phyloP scores from a whole-genome alignment of 345 rosid genomes.

The Combretum micranthum region DNA sequence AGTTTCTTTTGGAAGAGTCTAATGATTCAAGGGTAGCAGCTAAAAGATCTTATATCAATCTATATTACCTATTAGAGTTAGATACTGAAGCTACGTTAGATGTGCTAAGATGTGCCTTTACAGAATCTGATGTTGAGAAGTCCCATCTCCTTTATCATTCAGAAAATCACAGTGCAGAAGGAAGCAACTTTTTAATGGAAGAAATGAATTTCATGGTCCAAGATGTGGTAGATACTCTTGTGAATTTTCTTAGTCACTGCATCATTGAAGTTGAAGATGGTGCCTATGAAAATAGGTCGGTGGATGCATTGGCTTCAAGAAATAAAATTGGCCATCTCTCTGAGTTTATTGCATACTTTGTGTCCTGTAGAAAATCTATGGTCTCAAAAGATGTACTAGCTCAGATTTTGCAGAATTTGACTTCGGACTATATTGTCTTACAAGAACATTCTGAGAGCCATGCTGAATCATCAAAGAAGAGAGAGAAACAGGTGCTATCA shows the following conservation, averaged over 20 bases:
- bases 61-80: conserved; percentile 72
- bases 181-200: conserved; percentile 25
- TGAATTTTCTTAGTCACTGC: conserved; percentile 43
- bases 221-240: conserved; percentile 55
- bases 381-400: conserved; percentile 54
- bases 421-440: conserved; percentile 34
- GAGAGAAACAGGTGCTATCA: conserved; percentile 73
- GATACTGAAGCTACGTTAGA: conserved; percentile 94
- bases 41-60: conserved; percentile 47
- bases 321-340: conserved; percentile 50
- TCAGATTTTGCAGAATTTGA: conserved; percentile 62
- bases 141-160: conserved; percentile 31
- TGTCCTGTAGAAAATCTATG: conserved; percentile 49
- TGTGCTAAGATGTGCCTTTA: conserved; percentile 76
- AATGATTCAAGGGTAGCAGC: conserved; percentile 31
- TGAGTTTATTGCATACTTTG: conserved; percentile 78
- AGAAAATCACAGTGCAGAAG: conserved; percentile 25
- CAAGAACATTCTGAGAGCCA: conserved; percentile 15
- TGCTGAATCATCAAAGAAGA: conserved; percentile 38
- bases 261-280: conserved; percentile 24
- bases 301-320: conserved; percentile 61
- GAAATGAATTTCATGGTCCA: conserved; percentile 45
- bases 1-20: conserved; percentile 71
- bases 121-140: conserved; percentile 30
- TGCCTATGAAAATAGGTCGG: conserved; percentile 24